Conservation (phyloP, 306 rosid genomes). For the Erythrophleum fordii region DNA sequence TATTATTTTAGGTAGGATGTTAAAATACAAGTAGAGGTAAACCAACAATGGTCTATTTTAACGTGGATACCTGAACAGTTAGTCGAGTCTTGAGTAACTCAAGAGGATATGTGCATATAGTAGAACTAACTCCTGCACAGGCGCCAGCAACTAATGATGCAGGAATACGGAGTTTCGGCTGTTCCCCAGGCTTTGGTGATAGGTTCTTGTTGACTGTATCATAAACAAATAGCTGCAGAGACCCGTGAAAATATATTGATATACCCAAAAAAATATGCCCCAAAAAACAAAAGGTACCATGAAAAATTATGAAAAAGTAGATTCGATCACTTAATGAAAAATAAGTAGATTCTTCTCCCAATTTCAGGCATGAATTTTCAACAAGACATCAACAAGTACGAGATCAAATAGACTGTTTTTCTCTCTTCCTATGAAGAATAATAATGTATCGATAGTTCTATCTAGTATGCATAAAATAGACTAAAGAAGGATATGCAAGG, state of each 20-base stretch:
- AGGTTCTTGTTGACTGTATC: constrained; percentile 87
- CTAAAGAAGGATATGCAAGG: background rate
- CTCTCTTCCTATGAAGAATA: background rate
- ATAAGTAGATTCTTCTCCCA: constrained; percentile 5
- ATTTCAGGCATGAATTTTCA: constrained; percentile 4
- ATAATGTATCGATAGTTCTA: background rate
- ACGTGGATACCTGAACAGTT: constrained; percentile 74
- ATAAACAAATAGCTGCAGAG: constrained; percentile 87
- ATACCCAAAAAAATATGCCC: too few species aligned
- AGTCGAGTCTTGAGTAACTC: constrained; percentile 91
- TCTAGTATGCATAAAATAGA: background rate
- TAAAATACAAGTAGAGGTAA: background rate
- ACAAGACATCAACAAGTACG: background rate
- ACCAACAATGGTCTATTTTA: background rate
- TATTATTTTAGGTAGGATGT: background rate
- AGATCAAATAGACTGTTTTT: background rate
- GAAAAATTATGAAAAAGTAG: constrained; percentile 16
- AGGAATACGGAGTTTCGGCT: constrained; percentile 72
- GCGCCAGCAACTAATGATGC: constrained; percentile 93
- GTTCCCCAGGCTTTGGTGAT: constrained; percentile 79
- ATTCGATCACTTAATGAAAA: constrained; percentile 3
- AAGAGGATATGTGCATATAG: constrained; percentile 85
- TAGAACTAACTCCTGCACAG: constrained; percentile 96
- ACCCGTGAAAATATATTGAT: constrained; percentile 35
- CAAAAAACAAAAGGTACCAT: background rate